Percentiles rank a stretch among this genome's conserved stretches.
phyloP scores from a whole-genome alignment of 2,329 filamentous ascomycete species.

The Pseudogymnoascus destructans region DNA sequence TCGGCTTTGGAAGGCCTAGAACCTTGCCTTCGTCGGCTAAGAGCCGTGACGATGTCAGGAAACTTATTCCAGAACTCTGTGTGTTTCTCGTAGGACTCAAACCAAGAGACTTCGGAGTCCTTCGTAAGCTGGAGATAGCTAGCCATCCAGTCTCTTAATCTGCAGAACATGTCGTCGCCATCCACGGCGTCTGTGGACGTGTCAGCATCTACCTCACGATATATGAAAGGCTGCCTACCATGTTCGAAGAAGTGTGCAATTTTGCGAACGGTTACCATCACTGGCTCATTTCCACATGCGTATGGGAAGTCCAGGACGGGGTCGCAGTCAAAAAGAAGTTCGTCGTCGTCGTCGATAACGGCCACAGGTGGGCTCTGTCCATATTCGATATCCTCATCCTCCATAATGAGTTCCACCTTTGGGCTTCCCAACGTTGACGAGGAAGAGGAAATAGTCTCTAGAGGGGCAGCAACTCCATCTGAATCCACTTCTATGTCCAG shows the following conservation, averaged over 20 bases:
- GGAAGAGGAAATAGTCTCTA: conserved; percentile 24
- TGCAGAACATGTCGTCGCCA: conserved; percentile 33
- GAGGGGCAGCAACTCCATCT: conserved; percentile 22
- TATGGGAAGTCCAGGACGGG: conserved; percentile 37
- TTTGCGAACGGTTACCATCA: conserved; percentile 17
- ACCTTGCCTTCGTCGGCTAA: conserved; percentile 32
- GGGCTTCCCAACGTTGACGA: conserved; percentile 23
- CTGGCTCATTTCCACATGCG: conserved; percentile 15
- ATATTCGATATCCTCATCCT: conserved; percentile 21
- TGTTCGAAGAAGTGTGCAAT: conserved; percentile 26
- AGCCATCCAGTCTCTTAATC: conserved; percentile 38
- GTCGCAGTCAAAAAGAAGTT: conserved; percentile 25
- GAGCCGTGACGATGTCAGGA: conserved; percentile 35
- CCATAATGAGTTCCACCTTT: conserved; percentile 21
- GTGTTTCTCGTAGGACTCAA: conserved; percentile 34
- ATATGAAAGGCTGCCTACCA: conserved; percentile 27
- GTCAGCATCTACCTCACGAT: conserved; percentile 21
- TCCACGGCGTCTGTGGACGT: conserved; percentile 28
- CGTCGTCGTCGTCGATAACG: conserved; percentile 22
- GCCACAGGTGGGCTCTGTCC: conserved; percentile 20
- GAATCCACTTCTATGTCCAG: conserved; percentile 22
- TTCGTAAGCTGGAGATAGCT: conserved; percentile 33
- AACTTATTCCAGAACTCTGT: conserved; percentile 39
- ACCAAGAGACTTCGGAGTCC: conserved; percentile 26
- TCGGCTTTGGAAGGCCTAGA: not conserved